Evolutionary conservation across 306 rosid genomes (phyloP).

Genomic region (Cucurbita moschata): DNA sequence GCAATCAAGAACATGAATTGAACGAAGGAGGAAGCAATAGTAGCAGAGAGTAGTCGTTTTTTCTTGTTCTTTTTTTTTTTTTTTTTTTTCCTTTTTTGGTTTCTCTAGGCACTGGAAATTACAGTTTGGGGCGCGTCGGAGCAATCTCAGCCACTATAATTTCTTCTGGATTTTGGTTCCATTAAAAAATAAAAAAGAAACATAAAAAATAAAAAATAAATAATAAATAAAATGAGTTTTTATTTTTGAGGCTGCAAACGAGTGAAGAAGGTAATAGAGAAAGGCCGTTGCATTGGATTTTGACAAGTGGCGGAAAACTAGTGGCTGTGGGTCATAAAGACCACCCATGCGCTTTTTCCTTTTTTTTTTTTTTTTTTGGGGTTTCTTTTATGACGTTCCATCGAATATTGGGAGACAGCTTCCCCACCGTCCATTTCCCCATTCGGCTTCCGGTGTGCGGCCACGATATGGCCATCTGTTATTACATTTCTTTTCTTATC

Average conservation of each 20-base stretch:
- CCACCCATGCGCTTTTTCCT: conserved; percentile 40
- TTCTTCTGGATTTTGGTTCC: conserved; percentile 25
- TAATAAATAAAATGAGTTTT: not conserved
- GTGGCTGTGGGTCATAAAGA: conserved; percentile 21
- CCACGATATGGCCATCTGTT: no score
- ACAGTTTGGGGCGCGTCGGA: conserved; percentile 12
- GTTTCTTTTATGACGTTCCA: no score
- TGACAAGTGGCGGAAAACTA: conserved; percentile 34
- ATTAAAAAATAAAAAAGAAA: not conserved
- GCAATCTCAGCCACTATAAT: conserved; percentile 84
- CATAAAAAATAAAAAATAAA: not conserved
- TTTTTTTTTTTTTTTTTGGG: not conserved
- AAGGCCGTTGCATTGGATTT: not conserved
- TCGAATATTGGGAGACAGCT: no score
- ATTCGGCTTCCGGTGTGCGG: no score
- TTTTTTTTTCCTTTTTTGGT: not conserved
- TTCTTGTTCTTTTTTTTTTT: not conserved
- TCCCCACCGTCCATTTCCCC: no score
- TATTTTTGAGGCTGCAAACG: conserved; percentile 36
- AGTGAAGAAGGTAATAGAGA: conserved; percentile 3
- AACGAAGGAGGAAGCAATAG: not conserved
- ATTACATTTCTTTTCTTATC: no score
- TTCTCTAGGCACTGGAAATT: conserved; percentile 8
- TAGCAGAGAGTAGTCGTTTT: not conserved
- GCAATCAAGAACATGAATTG: conserved; percentile 13